Percentiles rank a stretch among this genome's conserved stretches.
These are phyloP conservation scores for Trichoderma sp. DNA, from an alignment of 2,329 filamentous ascomycete species.

Conservation along the genomic window DNA sequence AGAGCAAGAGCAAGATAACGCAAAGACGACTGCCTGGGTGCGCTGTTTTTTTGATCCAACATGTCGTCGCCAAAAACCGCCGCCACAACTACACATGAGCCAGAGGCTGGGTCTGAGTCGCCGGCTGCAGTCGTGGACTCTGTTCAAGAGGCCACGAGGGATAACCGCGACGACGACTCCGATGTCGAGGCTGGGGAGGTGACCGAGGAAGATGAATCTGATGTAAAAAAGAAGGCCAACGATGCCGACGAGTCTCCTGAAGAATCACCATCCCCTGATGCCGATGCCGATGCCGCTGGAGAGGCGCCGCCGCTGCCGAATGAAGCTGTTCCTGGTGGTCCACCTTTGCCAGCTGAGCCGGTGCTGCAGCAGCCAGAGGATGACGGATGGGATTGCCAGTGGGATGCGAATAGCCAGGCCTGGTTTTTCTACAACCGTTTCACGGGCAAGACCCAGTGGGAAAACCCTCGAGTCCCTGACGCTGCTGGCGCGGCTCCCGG, in stretches of 20 bases:
- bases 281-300: slow-evolving; percentile 21
- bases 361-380: slow-evolving; percentile 54
- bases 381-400: slow-evolving; percentile 78
- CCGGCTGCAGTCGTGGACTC: slow-evolving; percentile 21
- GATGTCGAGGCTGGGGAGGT: slow-evolving; percentile 11
- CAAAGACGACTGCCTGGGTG: not conserved
- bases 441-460: slow-evolving; percentile 74
- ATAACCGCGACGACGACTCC: slow-evolving; percentile 26
- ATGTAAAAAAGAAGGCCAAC: slow-evolving; percentile 17
- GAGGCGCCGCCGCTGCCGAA: slow-evolving; percentile 37
- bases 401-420: slow-evolving; percentile 65
- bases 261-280: slow-evolving; percentile 19
- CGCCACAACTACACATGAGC: not conserved
- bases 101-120: slow-evolving; percentile 14
- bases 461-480: slow-evolving; percentile 73
- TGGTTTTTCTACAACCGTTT: slow-evolving; percentile 87
- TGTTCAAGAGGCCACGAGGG: slow-evolving; percentile 4
- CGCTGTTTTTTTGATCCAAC: not conserved
- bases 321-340: slow-evolving; percentile 32
- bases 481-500: slow-evolving; percentile 35
- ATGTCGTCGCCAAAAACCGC: slow-evolving; percentile 19
- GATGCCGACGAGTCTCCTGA: slow-evolving; percentile 9
- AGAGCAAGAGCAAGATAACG: slow-evolving; percentile 1
- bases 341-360: slow-evolving; percentile 45
- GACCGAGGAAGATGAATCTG: slow-evolving; percentile 23